phyloP scores from a whole-genome alignment of 129 eudicot genomes.

The Flaveria sonorensis region DNA sequence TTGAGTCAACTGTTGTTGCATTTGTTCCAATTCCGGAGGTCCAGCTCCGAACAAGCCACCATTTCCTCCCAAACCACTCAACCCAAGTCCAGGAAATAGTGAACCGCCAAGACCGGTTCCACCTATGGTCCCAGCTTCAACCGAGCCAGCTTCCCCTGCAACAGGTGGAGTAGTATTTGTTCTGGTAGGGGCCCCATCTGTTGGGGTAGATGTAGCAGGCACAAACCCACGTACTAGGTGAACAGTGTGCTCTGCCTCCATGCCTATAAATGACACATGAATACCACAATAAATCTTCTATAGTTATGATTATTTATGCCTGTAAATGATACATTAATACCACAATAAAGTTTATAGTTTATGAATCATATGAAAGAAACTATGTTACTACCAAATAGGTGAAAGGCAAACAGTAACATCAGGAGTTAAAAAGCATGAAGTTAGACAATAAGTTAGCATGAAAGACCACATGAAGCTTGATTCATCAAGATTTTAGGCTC shows the following conservation, averaged over 20 bases:
- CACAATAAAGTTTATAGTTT: too few species aligned
- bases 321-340: too few species aligned
- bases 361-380: not conserved
- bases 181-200: conserved; percentile 31
- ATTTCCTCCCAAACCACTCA: conserved; percentile 47
- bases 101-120: conserved; percentile 40
- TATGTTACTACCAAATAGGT: not conserved
- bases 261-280: conserved; percentile 35
- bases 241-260: conserved; percentile 65
- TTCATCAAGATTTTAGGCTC: not conserved
- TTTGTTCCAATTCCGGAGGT: conserved; percentile 62
- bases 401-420: not conserved
- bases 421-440: too few species aligned
- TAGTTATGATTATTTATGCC: too few species aligned
- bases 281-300: conserved; percentile 10
- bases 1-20: conserved; percentile 67
- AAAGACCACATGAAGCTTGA: not conserved
- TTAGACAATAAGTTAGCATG: not conserved
- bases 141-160: conserved; percentile 26
- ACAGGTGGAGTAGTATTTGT: conserved; percentile 28
- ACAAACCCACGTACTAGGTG: conserved; percentile 64
- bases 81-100: conserved; percentile 55
- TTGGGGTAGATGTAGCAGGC: conserved; percentile 37
- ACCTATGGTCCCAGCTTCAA: conserved; percentile 34
- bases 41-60: conserved; percentile 63